Base-by-base conservation (phyloP, 306 rosid genomes). In the Quercus wislizeni region DNA sequence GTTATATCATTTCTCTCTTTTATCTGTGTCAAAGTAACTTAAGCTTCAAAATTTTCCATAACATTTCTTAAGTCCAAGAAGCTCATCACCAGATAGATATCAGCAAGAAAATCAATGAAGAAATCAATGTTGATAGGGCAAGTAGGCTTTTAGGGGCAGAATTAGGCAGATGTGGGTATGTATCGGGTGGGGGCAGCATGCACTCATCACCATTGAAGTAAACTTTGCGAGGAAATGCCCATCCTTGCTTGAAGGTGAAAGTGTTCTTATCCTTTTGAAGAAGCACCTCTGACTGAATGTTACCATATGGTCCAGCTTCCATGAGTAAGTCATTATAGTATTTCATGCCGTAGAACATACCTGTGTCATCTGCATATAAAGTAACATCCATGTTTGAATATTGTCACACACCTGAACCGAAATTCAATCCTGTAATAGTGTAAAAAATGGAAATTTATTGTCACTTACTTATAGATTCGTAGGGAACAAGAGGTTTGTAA, bases 161-260 rank as follows among this genome's bases (percentile, higher is more conserved):
- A 70, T 90, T 95, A 0, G 99, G 98, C 13, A 93, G 94, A 79
- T 84, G 88, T 0, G 98, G 99, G 82, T 93, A 95, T 33, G 87
- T 67, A 52, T 92, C 96, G n/a, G 97, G 98, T 64, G 97, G 97
- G 0, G 98, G 99, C 52, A 95, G 69, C 97, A 86, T 88, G 93
- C 99, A 91, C 76, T 93, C 98, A 5, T 95, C 99, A 3, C 99
- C 99, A 76, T 92, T 95, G 75, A 92, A 91, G 86, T 95, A 92
- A 56, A 92, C 96, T 79, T 85, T 91, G 59, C 80, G 93, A 61
- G 98, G 99, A 87, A 95, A 95, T 35, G 97, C 97, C 99, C 99
- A 91, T 1, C 98, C 98, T 41, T 93, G 90, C 90, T 91, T 95
- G 59, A 91, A 89, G 71, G 99, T 90, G 89, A 92, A 95, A 2